Base-by-base conservation (phyloP, 208 protist genomes). In the Trypanosoma vivax region DNA sequence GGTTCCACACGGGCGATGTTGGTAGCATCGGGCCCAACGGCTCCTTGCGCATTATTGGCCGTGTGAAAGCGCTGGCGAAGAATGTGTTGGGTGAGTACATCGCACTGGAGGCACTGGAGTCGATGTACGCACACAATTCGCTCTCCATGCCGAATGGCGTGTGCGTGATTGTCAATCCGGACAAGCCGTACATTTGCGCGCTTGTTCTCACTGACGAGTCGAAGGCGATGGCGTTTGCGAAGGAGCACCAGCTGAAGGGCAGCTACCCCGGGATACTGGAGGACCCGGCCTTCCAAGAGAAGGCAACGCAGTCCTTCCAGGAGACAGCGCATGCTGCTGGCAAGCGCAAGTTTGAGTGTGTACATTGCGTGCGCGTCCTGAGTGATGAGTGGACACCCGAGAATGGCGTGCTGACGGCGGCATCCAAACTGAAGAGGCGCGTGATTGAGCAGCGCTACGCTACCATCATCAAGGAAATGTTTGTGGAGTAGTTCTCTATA, bases 31-130 rank as follows among this genome's bases (percentile, higher is more conserved):
- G n/a, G 5, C 39, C 39, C 39, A 43, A 43, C n/a, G 39, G 39
- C n/a, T 24, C 39, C 39, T 19, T 43, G n/a, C 39, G 39, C 6
- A 43, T 43, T 18, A 43, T 43, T 43, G 39, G 39, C 10, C 39
- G 39, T 6, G 39, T 43, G 6, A 43, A 43, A 19, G 39, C 39
- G 10, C 23, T 43, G 39, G 39, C 39, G n/a, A 43, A 43, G 39
- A 83, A 80, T 13, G 63, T 59, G 19, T 43, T 65, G 10, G 87
- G 86, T n/a, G 63, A 80, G 48, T 78, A 63, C 41, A 47, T 96
- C 16, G 65, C 60, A 6, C 41, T 90, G 24, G 77, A 87, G 21
- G 45, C 11, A 14, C 18, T 87, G 19, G 64, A 70, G 47, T 25
- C 64, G 7, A 59, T 70, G 30, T 70, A 70, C 45, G 50, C 35